Conservation (phyloP, 2,329 filamentous ascomycete species). For the Aspergillus neotritici region DNA sequence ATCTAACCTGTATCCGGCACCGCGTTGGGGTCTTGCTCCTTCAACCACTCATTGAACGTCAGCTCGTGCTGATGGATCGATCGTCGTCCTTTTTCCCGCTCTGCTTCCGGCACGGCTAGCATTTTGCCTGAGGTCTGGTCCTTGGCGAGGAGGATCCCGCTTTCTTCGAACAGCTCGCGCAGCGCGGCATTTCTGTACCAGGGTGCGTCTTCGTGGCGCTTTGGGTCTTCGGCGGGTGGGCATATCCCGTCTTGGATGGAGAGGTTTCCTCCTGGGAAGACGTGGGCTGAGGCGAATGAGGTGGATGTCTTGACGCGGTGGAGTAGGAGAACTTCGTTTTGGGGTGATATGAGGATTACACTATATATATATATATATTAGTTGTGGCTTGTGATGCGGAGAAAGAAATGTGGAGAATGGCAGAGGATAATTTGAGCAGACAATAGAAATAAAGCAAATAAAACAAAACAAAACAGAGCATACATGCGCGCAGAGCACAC, state of each 20-base stretch:
- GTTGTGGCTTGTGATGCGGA: not conserved
- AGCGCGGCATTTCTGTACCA: slow-evolving; percentile 79
- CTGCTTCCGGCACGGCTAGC: slow-evolving; percentile 55
- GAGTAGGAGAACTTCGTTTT: slow-evolving; percentile 81
- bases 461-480: not conserved
- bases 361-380: slow-evolving; percentile 47
- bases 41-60: slow-evolving; percentile 62
- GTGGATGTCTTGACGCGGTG: slow-evolving; percentile 77
- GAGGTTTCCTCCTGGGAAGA: slow-evolving; percentile 87
- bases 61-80: slow-evolving; percentile 62
- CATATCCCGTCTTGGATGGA: slow-evolving; percentile 66
- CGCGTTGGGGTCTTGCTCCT: slow-evolving; percentile 30
- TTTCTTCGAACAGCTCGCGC: slow-evolving; percentile 91
- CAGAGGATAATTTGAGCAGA: no score
- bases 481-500: not conserved
- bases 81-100: slow-evolving; percentile 61
- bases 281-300: slow-evolving; percentile 85
- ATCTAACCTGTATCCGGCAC: slow-evolving; percentile 53
- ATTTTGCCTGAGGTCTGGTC: slow-evolving; percentile 42
- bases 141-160: slow-evolving; percentile 72
- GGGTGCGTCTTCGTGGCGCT: slow-evolving; percentile 63
- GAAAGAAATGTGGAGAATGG: no score
- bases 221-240: slow-evolving; percentile 45
- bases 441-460: no score
- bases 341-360: slow-evolving; percentile 76